phyloP scores from a whole-genome alignment of 768 basidiomycete genomes.

The Lepiota subincarnata region DNA sequence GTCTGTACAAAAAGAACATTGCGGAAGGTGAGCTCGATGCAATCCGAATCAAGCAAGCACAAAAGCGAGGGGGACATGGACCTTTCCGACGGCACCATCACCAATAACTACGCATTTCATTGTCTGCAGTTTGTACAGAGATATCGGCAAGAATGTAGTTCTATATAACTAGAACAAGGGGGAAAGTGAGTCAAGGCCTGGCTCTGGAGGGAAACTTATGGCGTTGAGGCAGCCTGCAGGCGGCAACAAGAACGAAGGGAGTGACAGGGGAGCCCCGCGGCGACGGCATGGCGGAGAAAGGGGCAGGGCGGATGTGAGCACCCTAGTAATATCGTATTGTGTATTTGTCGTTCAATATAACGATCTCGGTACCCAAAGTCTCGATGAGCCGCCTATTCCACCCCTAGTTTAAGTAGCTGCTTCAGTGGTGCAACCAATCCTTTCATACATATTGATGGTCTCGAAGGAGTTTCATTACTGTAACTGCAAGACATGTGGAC shows the following conservation, averaged over 20 bases:
- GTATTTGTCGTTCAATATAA: too few relatives aligned
- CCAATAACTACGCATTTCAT: constrained; percentile 98
- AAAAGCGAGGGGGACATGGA: constrained; percentile 35
- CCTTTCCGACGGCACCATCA: constrained; percentile 98
- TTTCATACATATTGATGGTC: too few relatives aligned
- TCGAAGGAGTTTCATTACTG: too few relatives aligned
- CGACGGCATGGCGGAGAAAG: constrained; percentile 24
- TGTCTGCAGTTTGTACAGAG: constrained; percentile 70
- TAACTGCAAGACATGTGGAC: too few relatives aligned
- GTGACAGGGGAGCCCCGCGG: constrained; percentile 41
- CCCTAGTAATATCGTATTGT: too few relatives aligned
- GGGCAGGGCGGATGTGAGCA: too few relatives aligned
- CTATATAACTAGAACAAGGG: constrained; percentile 12
- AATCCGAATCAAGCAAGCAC: constrained; percentile 5
- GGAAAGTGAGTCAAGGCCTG: constrained; percentile 18
- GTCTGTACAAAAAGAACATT: constrained; percentile 54
- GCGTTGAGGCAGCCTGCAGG: constrained; percentile 22
- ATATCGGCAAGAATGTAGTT: constrained; percentile 15
- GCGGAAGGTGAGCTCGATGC: constrained; percentile 6
- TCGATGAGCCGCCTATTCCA: too few relatives aligned
- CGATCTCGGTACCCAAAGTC: too few relatives aligned
- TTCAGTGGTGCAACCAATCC: too few relatives aligned
- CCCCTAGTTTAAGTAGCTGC: too few relatives aligned
- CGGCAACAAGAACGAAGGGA: constrained; percentile 22
- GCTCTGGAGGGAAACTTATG: constrained; percentile 17